Conservation (phyloP, 129 eudicot species). For the Pittosporum tobira region DNA sequence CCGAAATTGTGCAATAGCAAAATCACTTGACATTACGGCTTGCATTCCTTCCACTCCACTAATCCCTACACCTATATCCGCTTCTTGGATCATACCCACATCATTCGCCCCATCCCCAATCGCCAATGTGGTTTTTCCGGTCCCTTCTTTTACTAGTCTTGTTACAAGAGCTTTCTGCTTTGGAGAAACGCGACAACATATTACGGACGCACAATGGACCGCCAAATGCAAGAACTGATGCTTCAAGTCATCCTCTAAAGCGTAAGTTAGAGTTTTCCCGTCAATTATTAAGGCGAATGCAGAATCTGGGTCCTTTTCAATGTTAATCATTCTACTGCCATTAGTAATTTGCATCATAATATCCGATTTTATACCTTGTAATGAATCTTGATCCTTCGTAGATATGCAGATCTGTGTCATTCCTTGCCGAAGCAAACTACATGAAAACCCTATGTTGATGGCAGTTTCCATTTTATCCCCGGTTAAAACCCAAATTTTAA, state of each 20-base stretch:
- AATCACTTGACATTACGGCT: slow-evolving; percentile 79
- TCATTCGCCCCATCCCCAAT: slow-evolving; percentile 85
- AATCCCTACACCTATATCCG: slow-evolving; percentile 72
- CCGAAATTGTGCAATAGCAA: slow-evolving; percentile 56
- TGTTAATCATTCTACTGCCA: slow-evolving; percentile 18
- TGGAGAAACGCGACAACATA: slow-evolving; percentile 73
- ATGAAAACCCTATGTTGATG: slow-evolving; percentile 62
- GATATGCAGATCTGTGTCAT: slow-evolving; percentile 47
- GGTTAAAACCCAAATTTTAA: slow-evolving; percentile 67
- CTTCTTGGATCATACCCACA: slow-evolving; percentile 83
- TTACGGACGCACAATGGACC: slow-evolving; percentile 54
- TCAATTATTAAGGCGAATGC: slow-evolving; percentile 62
- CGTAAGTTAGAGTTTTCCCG: slow-evolving; percentile 50
- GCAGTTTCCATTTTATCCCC: slow-evolving; percentile 85
- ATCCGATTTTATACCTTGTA: slow-evolving; percentile 28
- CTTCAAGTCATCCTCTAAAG: slow-evolving; percentile 40
- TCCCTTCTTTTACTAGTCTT: slow-evolving; percentile 48
- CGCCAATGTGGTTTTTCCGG: slow-evolving; percentile 51
- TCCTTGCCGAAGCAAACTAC: slow-evolving; percentile 64
- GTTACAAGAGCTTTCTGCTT: slow-evolving; percentile 67
- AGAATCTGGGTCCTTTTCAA: slow-evolving; percentile 24
- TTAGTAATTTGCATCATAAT: slow-evolving; percentile 36
- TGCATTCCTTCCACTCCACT: slow-evolving; percentile 91
- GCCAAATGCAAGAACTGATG: slow-evolving; percentile 44
- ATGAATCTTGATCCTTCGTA: slow-evolving; percentile 19